Evolutionary conservation across 2,329 filamentous ascomycete species (phyloP), one percentile per base, ranked within the genome.

Genomic region (Phyllosticta ampelicida): DNA sequence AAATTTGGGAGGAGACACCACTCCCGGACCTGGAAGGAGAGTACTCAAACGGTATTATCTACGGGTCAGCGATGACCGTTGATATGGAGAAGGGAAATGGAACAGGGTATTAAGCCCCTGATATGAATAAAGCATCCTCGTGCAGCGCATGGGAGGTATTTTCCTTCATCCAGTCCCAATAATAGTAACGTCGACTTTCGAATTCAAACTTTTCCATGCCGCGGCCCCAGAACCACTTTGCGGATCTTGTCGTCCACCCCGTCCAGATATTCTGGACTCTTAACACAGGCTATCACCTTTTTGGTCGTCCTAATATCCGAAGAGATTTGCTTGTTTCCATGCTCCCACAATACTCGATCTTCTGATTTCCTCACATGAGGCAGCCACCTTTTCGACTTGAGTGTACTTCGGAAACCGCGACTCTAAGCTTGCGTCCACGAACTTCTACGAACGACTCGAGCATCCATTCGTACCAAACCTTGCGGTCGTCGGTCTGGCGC

Each of bases 381-480:
- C 71, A 73, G 11, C 71, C 71, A 58, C 69, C 71, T 21, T 63
- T 66, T 62, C 67, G 71, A 59, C 71, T 73, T 1, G 70, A 72
- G 58, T 73, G 71, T 60, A 73, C 53, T 29, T 72, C 71, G 10
- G 70, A 71, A 3, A 68, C 57, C 9, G 53, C 57, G 23, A 59
- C 53, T n/a, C 53, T 44, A 20, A 59, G n/a, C 48, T 50, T 48
- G 48, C 50, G 51, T 6, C 57, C 48, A 3, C 49, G 36, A 6
- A 55, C 48, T n/a, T 48, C 44, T 8, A 59, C 80, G 71, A 86
- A 96, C 10, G 87, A 89, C 71, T 97, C 94, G 1, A 96, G 86
- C 61, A 94, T 79, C 94, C 94, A 99, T 71, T 99, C 94, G 71
- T 99, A 99, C 95, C 94, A 99, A 8, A 99, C 94, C 71, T 89